Evolutionary conservation across 2,329 filamentous ascomycete species (phyloP), one percentile per base, ranked within the genome.

Genomic region (Ascochyta clinopodiicola): DNA sequence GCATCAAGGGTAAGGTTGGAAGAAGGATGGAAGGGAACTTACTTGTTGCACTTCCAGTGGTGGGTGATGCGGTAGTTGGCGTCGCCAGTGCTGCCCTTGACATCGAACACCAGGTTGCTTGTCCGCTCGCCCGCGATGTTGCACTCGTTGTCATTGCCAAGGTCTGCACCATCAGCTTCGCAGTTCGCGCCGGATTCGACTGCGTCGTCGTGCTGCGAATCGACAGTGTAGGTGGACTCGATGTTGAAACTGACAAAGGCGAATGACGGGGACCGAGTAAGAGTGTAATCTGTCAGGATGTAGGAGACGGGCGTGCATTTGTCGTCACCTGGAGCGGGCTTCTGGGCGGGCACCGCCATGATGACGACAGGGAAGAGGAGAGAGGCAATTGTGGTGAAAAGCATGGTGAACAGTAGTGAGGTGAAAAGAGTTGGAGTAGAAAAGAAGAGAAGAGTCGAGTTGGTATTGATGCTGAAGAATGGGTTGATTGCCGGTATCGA

Each of bases 21-120:
- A 39, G 8, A 29, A 2, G 17, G 21, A 21, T 10, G 36, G 19
- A 3, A 3, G 10, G 31, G 9, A 31, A 66, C 68, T 51, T 51
- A 74, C 71, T 62, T 63, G 29, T 66, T 53, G 48, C 71, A 74
- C 19, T 36, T 43, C 70, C 70, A 74, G 6, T 55, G 56, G 54
- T 74, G 71, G 1, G 60, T 62, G 32, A 74, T 58, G 37, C 67
- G 65, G 45, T 67, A 71, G 38, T 62, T 58, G 6, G 60, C 62
- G 35, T 57, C 39, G 3, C 64, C 59, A 35, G 67, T 59, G 9
- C 59, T 51, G 3, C 37, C 60, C 38, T 50, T 55, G 3, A 71
- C 56, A 44, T 68, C 65, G 27, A 71, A 69, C 0, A 63, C 48
- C 32, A 74, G 36, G 25, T 49, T 54, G 8, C 64, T 52, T 8